These are phyloP conservation scores for Hymenoscyphus fraxineus DNA, from an alignment of 2,329 filamentous ascomycete genomes.

Conservation along the genomic window DNA sequence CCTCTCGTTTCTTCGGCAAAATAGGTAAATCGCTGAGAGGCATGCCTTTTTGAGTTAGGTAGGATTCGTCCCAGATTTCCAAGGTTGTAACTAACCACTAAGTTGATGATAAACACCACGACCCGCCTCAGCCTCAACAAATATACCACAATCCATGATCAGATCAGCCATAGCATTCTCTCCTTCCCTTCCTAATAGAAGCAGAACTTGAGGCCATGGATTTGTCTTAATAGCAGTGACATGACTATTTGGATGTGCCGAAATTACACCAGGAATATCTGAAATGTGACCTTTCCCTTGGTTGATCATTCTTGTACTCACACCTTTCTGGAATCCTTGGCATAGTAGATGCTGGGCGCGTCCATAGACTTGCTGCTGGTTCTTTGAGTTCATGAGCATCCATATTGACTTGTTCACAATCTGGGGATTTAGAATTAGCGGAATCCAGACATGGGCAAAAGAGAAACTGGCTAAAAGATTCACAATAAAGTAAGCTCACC, in stretches of 20 bases:
- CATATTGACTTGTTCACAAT: slow-evolving; percentile 76
- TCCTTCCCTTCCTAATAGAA: slow-evolving; percentile 69
- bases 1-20: neutral
- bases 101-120: slow-evolving; percentile 71
- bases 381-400: slow-evolving; percentile 62
- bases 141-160: slow-evolving; percentile 74
- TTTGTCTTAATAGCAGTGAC: slow-evolving; percentile 62
- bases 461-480: slow-evolving; percentile 8
- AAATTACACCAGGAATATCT: slow-evolving; percentile 62
- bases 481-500: slow-evolving; percentile 42
- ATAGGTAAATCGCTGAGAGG: slow-evolving; percentile 29
- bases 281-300: slow-evolving; percentile 35
- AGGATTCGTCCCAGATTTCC: neutral
- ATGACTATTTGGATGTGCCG: slow-evolving; percentile 64
- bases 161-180: slow-evolving; percentile 75
- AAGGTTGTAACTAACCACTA: slow-evolving; percentile 54
- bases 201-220: slow-evolving; percentile 73
- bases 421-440: slow-evolving; percentile 40
- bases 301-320: slow-evolving; percentile 20
- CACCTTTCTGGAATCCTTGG: slow-evolving; percentile 67
- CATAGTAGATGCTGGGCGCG: slow-evolving; percentile 74
- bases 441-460: slow-evolving; percentile 5
- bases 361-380: slow-evolving; percentile 37
- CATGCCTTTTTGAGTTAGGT: slow-evolving; percentile 22
- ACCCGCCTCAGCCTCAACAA: slow-evolving; percentile 56